Base-by-base conservation (phyloP, 495 filamentous ascomycete genomes). In the Chaetomium fimeti region DNA sequence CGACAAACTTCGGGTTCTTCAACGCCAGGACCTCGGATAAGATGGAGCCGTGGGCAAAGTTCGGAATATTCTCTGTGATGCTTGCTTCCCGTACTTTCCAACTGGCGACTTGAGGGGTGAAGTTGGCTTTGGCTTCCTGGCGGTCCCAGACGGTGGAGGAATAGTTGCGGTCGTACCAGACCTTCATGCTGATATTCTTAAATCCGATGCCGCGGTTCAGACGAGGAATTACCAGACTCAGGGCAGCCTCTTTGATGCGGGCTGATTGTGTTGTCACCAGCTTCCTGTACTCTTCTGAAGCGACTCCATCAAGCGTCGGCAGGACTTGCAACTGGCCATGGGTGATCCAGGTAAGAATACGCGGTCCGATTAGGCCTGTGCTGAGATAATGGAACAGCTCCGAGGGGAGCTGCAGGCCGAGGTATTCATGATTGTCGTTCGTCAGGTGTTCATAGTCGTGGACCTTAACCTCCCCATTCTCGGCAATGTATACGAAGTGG, bases 331-430 rank as follows among this genome's bases (percentile, higher is more conserved):
- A 83, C 69, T 93, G 87, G 29, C 89, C 88, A 38, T 88, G 88
- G 0, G 88, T 88, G 57, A 95, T 81, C 83, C 87, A 92, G 70
- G 89, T 91, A 11, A 95, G 82, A 18, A 96, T 78, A 45, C 92
- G 87, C 2, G 92, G 82, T 8, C 91, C 86, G 62, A 96, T 83
- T 18, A 97, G 75, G 32, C 91, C 94, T 36, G 84, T 87, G 63
- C 91, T 91, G 38, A 98, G 83, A 69, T 99, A 98, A 73, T 90
- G 89, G 73, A 92, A 96, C 7, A 99, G 79, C 76, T 99, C 95
- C 59, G 92, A 87, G 2, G 95, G 92, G 18, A 99, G 82, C 38
- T 92, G 90, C 60, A 92, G 86, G 24, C 92, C 92, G 66, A 96
- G 88, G 71, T 97, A 90, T 68, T 93, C 88, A 75, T 94, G 90